These are phyloP conservation scores for Aspergillus hancockii DNA, from an alignment of 495 filamentous ascomycete species.

Conservation along the genomic window DNA sequence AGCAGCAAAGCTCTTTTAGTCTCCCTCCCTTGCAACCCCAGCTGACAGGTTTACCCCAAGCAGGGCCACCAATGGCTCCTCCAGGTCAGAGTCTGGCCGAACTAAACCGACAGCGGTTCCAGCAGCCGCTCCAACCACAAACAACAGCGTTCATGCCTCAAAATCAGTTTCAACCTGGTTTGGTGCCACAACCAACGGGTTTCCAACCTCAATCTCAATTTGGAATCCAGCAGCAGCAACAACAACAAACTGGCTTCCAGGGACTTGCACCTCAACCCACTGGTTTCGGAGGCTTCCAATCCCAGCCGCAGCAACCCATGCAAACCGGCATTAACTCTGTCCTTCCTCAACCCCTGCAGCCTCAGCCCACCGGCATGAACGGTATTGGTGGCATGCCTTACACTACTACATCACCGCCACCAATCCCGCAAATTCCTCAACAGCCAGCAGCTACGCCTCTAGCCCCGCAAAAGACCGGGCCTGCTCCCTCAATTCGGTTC, in stretches of 20 bases:
- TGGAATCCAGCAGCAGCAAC: constrained; percentile 54
- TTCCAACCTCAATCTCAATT: constrained; percentile 52
- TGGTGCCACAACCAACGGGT: constrained; percentile 54
- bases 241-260: constrained; percentile 57
- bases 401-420: constrained; percentile 36
- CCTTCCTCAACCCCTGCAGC: constrained; percentile 45
- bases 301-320: constrained; percentile 51
- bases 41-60: constrained; percentile 68
- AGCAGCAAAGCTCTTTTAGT: constrained; percentile 70
- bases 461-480: constrained; percentile 87
- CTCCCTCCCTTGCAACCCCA: constrained; percentile 79
- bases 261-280: constrained; percentile 65
- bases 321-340: constrained; percentile 49
- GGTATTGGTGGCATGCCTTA: constrained; percentile 52
- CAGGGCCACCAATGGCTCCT: constrained; percentile 57
- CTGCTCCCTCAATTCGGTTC: constrained; percentile 87
- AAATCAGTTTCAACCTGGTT: constrained; percentile 46
- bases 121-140: constrained; percentile 52
- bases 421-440: constrained; percentile 48
- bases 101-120: constrained; percentile 65
- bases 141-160: constrained; percentile 59
- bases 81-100: constrained; percentile 77
- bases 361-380: constrained; percentile 59
- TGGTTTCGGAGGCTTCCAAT: constrained; percentile 53
- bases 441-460: constrained; percentile 60